Conservation (phyloP, 1,284 basidiomycete genomes). For the Pseudozyma hubeiensis region DNA sequence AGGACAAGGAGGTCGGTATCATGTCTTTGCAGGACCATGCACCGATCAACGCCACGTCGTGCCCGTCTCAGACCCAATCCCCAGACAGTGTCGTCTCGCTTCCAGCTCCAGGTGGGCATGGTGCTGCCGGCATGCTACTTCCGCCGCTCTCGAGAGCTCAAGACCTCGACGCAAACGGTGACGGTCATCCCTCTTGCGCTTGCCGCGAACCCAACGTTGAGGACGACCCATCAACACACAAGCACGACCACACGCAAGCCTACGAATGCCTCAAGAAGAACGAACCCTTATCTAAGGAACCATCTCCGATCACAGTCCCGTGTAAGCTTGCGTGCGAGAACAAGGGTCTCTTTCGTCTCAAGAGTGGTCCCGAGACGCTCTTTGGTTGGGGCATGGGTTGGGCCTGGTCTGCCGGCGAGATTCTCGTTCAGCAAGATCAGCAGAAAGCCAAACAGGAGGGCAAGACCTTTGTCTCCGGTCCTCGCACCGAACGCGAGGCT, state of each 20-base stretch:
- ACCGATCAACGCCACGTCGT: neutral
- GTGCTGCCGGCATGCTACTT: slow-evolving; percentile 25
- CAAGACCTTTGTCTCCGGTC: slow-evolving; percentile 19
- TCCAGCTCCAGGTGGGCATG: slow-evolving; percentile 1
- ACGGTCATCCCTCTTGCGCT: slow-evolving; percentile 29
- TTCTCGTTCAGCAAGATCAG: slow-evolving; percentile 32
- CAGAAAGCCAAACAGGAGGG: slow-evolving; percentile 35
- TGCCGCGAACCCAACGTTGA: slow-evolving; percentile 24
- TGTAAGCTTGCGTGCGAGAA: slow-evolving; percentile 42
- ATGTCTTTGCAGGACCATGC: slow-evolving; percentile 13
- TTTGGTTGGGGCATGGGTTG: slow-evolving; percentile 67
- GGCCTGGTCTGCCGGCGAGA: slow-evolving; percentile 61
- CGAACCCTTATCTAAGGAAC: slow-evolving; percentile 33
- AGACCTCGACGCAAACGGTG: slow-evolving; percentile 10
- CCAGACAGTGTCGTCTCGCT: slow-evolving; percentile 12
- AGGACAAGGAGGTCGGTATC: slow-evolving; percentile 27
- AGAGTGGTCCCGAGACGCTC: slow-evolving; percentile 59
- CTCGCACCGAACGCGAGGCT: slow-evolving; percentile 55
- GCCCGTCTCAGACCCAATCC: slow-evolving; percentile 3
- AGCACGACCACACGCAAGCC: slow-evolving; percentile 13
- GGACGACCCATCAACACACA: slow-evolving; percentile 3
- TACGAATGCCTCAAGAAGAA: slow-evolving; percentile 31
- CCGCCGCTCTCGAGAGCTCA: slow-evolving; percentile 18
- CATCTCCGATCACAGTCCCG: slow-evolving; percentile 31
- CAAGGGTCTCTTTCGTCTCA: slow-evolving; percentile 52